Evolutionary conservation across 2,329 filamentous ascomycete genomes (phyloP).

Genomic region (Tothia fuscella): DNA sequence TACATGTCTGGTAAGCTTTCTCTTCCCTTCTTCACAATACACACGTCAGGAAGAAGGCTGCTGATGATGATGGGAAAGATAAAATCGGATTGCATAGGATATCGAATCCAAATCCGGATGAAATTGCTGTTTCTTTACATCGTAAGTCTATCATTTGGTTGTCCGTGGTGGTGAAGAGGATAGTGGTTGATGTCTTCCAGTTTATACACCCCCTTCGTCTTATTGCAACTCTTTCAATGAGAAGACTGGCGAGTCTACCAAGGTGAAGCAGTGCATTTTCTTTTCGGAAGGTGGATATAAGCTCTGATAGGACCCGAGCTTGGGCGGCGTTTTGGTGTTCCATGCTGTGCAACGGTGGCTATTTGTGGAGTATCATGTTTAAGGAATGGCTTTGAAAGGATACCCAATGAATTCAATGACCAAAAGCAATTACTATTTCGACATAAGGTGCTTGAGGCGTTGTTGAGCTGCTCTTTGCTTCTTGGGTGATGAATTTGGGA

Average conservation of each 20-base stretch:
- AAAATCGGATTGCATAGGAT: conserved; percentile 67
- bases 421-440: no score
- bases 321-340: no score
- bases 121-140: conserved; percentile 77
- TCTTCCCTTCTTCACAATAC: no score
- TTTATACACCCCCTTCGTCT: conserved; percentile 84
- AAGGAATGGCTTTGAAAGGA: no score
- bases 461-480: no score
- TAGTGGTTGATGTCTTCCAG: conserved; percentile 14
- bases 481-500: no score
- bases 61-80: no score
- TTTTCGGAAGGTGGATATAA: conserved; percentile 45
- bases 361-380: no score
- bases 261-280: conserved; percentile 59
- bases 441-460: no score
- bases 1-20: conserved; percentile 73
- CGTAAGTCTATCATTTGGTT: conserved; percentile 30
- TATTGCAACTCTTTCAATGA: conserved; percentile 75
- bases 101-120: conserved; percentile 56
- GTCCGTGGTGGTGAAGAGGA: background rate
- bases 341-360: no score
- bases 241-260: conserved; percentile 59
- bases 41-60: no score
- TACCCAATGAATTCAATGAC: no score
- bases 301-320: background rate